Percentiles rank a stretch among this genome's conserved stretches.
phyloP scores from a whole-genome alignment of 1,284 basidiomycete species.

The Papiliotrema laurentii region DNA sequence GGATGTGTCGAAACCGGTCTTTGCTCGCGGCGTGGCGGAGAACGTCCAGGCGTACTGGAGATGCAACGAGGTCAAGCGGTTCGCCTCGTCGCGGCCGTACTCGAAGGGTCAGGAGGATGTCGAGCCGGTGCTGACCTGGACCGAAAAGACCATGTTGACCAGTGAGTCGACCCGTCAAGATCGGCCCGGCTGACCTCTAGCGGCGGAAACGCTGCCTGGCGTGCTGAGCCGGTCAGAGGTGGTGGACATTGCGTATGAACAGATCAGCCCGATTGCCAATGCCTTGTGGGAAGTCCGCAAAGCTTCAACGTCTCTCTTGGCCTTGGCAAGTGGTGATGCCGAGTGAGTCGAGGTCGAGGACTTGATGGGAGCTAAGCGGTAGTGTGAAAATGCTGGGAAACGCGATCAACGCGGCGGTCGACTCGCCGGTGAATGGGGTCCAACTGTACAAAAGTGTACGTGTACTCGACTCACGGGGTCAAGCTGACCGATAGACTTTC shows the following conservation, averaged over 20 bases:
- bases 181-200: constrained; percentile 12
- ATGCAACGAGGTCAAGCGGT: constrained; percentile 68
- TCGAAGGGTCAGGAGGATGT: constrained; percentile 57
- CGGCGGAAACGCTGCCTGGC: constrained; percentile 84
- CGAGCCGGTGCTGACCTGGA: constrained; percentile 62
- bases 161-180: constrained; percentile 48
- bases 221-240: constrained; percentile 87
- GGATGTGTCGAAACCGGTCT: constrained; percentile 69
- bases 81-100: constrained; percentile 70
- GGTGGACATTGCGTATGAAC: constrained; percentile 64
- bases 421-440: constrained; percentile 71
- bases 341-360: constrained; percentile 20
- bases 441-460: constrained; percentile 63
- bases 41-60: constrained; percentile 66
- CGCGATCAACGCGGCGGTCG: constrained; percentile 80
- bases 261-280: constrained; percentile 81
- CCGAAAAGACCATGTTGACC: constrained; percentile 79
- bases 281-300: constrained; percentile 72
- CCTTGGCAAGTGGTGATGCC: constrained; percentile 13
- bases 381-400: constrained; percentile 70
- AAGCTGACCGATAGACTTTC: constrained; percentile 52
- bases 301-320: constrained; percentile 26
- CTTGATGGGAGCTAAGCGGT: background rate
- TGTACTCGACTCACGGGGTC: background rate
- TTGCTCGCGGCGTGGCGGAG: constrained; percentile 77